A percentile compares a stretch with the other conserved stretches of the same genome.
These are phyloP conservation scores for Ceriops decandra DNA, from an alignment of 345 rosid species.

Conservation along the genomic window DNA sequence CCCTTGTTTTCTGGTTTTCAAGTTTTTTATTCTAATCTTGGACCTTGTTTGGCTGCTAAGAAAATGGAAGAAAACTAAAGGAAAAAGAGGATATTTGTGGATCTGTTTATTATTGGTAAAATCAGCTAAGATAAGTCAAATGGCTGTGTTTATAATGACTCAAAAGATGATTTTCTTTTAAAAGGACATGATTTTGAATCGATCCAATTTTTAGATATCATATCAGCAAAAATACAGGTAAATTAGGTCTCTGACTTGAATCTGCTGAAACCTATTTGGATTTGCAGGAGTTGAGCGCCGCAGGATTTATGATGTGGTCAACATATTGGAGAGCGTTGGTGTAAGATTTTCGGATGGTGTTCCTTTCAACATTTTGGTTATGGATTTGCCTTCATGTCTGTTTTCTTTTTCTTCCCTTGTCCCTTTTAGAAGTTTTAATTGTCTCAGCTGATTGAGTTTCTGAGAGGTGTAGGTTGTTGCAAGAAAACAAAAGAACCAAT, in stretches of 20 bases:
- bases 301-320: conserved; percentile 77
- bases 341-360: conserved; percentile 31
- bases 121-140: not conserved
- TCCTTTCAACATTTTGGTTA: not conserved
- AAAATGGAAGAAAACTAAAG: conserved; percentile 1
- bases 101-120: not conserved
- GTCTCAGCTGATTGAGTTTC: not conserved
- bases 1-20: not conserved
- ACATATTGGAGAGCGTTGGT: conserved; percentile 72
- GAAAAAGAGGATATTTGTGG: not conserved
- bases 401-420: too few species aligned
- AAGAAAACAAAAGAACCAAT: conserved; percentile 70
- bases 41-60: conserved; percentile 9
- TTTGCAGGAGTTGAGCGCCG: conserved; percentile 68
- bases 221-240: conserved; percentile 2
- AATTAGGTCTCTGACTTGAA: not conserved
- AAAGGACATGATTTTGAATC: not conserved
- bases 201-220: not conserved
- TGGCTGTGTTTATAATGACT: too few species aligned
- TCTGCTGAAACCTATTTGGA: not conserved
- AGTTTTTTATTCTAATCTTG: not conserved
- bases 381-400: not conserved
- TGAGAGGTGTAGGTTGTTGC: conserved; percentile 50
- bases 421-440: too few species aligned
- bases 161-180: not conserved